Evolutionary conservation across 139 green algal genomes (phyloP), one percentile per base, ranked within the genome.

Genomic region (Ulvella scutata): DNA sequence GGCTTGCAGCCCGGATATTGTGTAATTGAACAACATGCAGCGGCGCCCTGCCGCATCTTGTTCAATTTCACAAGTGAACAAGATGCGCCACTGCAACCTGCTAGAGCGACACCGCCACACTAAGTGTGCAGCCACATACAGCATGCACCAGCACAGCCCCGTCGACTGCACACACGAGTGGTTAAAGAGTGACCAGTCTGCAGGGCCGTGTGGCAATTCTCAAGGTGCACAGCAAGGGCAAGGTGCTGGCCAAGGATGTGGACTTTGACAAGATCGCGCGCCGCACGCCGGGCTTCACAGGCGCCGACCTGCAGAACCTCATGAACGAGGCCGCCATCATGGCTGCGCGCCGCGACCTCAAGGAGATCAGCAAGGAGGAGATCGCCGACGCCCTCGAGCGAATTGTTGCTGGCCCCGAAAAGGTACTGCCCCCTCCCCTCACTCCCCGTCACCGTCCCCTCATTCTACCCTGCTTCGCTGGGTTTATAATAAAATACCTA

Each of bases 291-390:
- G 95, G 95, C 36, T 97, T 97, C 86, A 91, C 86, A 26, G 85
- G 95, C 61, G 95, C 95, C 31, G 95, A 99, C 79, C 86, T 99
- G 79, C 90, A 97, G 87, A 99, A 99, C 88, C 87, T 99, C 40
- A 98, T 99, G 92, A 99, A 99, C 82, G 95, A 99, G 90, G 91
- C 95, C 2, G 95, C 95, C 73, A 99, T 99, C 81, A 79, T 99
- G 77, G 95, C 95, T 28, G 95, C 95, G 0, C 86, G 95, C 44
- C 87, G 95, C 72, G 81, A 90, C 62, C 85, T 99, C 38, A 98
- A 96, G 85, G 94, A 98, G 87, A 97, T 99, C 81, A 89, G 76
- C 85, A 99, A 98, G 87, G 95, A 99, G 78, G 95, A 99, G 87
- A 97, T 99, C 75, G 91, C 89, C 13, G 95, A 99, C 79, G 95